Conservation (phyloP, 371 early-diverging fungal genomes). For the Syncephalastrum racemosum region DNA sequence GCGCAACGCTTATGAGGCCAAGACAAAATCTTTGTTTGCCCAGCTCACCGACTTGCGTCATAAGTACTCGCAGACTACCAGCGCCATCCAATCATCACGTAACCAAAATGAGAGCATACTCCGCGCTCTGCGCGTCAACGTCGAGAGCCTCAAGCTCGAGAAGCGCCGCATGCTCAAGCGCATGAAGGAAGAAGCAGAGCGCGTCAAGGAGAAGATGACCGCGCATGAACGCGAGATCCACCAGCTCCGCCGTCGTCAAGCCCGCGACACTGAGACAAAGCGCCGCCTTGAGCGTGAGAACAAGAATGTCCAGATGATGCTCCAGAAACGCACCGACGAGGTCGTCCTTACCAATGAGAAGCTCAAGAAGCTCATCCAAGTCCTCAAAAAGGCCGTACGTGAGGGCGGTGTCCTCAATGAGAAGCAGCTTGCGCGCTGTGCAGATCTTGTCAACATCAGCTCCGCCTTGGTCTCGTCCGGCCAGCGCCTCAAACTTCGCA, state of each 20-base stretch:
- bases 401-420: slow-evolving; percentile 44
- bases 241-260: slow-evolving; percentile 64
- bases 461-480: slow-evolving; percentile 11
- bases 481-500: slow-evolving; percentile 12
- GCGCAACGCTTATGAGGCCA: slow-evolving; percentile 60
- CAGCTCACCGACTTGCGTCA: slow-evolving; percentile 63
- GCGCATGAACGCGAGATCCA: slow-evolving; percentile 74
- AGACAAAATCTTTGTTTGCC: slow-evolving; percentile 63
- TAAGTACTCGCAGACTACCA: slow-evolving; percentile 58
- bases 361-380: slow-evolving; percentile 45
- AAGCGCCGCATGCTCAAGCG: slow-evolving; percentile 78
- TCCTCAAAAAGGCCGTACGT: slow-evolving; percentile 43
- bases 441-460: slow-evolving; percentile 27
- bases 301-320: slow-evolving; percentile 55
- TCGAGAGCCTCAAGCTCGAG: slow-evolving; percentile 69
- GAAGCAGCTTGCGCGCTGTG: slow-evolving; percentile 22
- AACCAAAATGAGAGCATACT: slow-evolving; percentile 54
- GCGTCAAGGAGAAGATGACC: slow-evolving; percentile 61
- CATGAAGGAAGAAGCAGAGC: slow-evolving; percentile 73
- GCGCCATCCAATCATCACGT: slow-evolving; percentile 52
- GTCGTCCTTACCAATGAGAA: slow-evolving; percentile 55
- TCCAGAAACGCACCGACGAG: slow-evolving; percentile 55
- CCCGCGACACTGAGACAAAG: slow-evolving; percentile 60
- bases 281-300: slow-evolving; percentile 67
- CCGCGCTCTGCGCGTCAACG: slow-evolving; percentile 48